Evolutionary conservation across 805 yeast genomes (phyloP).

Genomic region (Brettanomyces anomalus): DNA sequence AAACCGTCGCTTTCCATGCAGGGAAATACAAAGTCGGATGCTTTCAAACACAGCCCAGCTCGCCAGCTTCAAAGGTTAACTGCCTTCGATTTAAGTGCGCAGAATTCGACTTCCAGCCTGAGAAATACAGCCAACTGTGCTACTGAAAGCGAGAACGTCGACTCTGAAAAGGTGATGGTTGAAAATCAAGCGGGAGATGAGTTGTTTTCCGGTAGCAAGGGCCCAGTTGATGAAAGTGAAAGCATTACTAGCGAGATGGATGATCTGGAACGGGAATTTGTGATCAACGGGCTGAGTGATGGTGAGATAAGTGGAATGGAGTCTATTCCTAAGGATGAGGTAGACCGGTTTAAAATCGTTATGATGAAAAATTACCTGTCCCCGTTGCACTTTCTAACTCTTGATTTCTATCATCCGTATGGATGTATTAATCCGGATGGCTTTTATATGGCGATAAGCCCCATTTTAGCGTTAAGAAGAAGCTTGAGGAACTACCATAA

Average conservation of each 20-base stretch:
- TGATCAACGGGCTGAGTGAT: slow-evolving; percentile 6
- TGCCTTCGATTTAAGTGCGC: slow-evolving; percentile 1
- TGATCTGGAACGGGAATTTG: slow-evolving; percentile 1
- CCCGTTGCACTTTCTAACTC: slow-evolving; percentile 20
- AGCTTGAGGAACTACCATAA: background rate
- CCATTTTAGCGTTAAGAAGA: slow-evolving; percentile 7
- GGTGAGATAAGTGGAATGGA: background rate
- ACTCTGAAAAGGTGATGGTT: background rate
- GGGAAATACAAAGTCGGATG: slow-evolving; percentile 15
- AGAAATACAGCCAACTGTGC: background rate
- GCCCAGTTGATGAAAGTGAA: background rate
- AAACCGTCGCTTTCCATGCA: slow-evolving; percentile 19
- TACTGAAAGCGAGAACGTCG: background rate
- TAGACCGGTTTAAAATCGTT: slow-evolving; percentile 19
- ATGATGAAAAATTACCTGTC: slow-evolving; percentile 14
- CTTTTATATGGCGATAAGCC: slow-evolving; percentile 10
- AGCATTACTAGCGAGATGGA: slow-evolving; percentile 5
- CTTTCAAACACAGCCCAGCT: slow-evolving; percentile 18
- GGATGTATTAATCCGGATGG: slow-evolving; percentile 7
- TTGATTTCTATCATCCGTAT: slow-evolving; percentile 15
- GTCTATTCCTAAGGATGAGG: slow-evolving; percentile 15
- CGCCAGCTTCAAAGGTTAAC: slow-evolving; percentile 19
- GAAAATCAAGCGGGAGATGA: background rate
- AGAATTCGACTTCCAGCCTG: background rate
- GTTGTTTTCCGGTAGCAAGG: background rate